Percentiles rank a stretch among this genome's conserved stretches.
Conservation (phyloP, 495 filamentous ascomycete genomes). For the Lindgomyces ingoldianus region DNA sequence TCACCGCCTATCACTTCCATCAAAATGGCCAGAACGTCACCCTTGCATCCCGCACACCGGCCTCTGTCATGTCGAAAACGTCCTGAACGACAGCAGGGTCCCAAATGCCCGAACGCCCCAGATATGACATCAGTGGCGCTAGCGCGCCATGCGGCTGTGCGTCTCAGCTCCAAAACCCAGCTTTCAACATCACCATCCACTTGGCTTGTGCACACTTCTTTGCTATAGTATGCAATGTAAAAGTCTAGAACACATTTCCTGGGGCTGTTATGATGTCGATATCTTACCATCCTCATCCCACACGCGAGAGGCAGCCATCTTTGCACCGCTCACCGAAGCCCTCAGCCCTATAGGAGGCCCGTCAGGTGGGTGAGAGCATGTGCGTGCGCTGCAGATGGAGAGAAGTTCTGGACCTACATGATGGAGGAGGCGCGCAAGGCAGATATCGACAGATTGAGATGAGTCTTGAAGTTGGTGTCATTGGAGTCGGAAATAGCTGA, state of each 20-base stretch:
- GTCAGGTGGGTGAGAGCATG: slow-evolving; percentile 7
- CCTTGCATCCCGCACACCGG: slow-evolving; percentile 1
- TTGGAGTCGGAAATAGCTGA: too few species aligned
- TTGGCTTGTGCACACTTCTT: background rate
- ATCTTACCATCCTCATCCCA: background rate
- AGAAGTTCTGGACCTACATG: slow-evolving; percentile 6
- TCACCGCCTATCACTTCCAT: too few species aligned
- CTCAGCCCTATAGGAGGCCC: slow-evolving; percentile 2
- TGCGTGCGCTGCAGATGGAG: background rate
- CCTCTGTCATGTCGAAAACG: background rate
- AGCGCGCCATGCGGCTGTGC: background rate
- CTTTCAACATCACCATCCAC: background rate
- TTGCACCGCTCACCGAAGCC: background rate
- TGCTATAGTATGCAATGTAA: background rate
- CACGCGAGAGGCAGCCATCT: slow-evolving; percentile 9
- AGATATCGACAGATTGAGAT: too few species aligned
- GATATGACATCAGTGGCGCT: slow-evolving; percentile 3
- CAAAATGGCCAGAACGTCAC: slow-evolving; percentile 4
- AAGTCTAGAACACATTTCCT: background rate
- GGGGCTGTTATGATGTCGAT: background rate
- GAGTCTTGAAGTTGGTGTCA: too few species aligned
- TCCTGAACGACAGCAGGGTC: background rate
- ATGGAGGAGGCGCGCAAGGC: background rate
- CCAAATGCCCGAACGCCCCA: background rate
- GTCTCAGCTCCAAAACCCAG: slow-evolving; percentile 2